Percentiles rank a stretch among this genome's conserved stretches.
phyloP scores from a whole-genome alignment of 2,329 filamentous ascomycete species.

The Alternaria ethzedia region DNA sequence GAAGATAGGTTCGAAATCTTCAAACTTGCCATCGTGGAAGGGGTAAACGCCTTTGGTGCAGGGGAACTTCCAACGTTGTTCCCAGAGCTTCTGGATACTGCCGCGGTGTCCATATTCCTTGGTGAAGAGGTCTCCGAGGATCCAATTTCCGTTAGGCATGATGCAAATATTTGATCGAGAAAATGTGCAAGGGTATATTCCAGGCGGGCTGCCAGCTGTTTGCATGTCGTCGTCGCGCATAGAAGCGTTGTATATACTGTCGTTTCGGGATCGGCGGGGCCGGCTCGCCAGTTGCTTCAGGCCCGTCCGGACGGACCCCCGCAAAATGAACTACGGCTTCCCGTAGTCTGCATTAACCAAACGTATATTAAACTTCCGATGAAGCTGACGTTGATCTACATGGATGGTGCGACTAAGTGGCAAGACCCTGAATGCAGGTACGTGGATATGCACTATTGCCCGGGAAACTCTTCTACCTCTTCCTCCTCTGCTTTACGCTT shows the following conservation, averaged over 20 bases:
- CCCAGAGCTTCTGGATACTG: slow-evolving; percentile 43
- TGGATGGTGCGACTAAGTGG: slow-evolving; percentile 4
- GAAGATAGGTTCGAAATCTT: slow-evolving; percentile 71
- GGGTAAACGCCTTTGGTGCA: slow-evolving; percentile 64
- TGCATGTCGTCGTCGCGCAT: not conserved
- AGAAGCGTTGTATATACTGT: slow-evolving; percentile 9
- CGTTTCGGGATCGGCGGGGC: slow-evolving; percentile 32
- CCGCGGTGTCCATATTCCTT: slow-evolving; percentile 47
- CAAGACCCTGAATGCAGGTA: not conserved
- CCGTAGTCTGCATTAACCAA: not conserved
- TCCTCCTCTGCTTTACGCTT: slow-evolving; percentile 11
- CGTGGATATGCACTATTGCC: not conserved
- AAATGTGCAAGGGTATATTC: not conserved
- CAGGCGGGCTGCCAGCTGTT: not conserved
- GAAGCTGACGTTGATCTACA: not conserved
- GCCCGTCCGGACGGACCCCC: slow-evolving; percentile 28
- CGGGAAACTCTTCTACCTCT: slow-evolving; percentile 7
- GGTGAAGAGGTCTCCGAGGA: slow-evolving; percentile 45
- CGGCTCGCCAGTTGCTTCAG: slow-evolving; percentile 18
- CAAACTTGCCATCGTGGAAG: slow-evolving; percentile 72
- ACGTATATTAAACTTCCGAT: not conserved
- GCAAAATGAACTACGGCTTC: slow-evolving; percentile 6
- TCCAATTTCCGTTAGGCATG: slow-evolving; percentile 42
- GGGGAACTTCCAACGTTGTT: slow-evolving; percentile 43
- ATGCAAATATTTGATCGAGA: not conserved